Evolutionary conservation across 371 early-diverging fungal species (phyloP).

Genomic region (Sporodiniella umbellata): DNA sequence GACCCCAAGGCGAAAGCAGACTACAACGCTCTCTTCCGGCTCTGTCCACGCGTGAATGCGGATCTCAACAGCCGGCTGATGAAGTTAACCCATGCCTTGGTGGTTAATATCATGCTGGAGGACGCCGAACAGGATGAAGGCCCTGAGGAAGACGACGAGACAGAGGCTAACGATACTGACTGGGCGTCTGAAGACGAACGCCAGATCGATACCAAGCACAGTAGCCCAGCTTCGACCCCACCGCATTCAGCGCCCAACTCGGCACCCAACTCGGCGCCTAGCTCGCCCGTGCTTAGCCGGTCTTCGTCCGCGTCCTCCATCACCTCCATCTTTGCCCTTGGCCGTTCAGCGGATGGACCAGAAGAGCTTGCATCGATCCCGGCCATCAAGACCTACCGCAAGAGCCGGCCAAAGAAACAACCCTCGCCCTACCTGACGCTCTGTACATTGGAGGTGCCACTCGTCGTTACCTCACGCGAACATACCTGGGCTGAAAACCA

Average conservation of each 20-base stretch:
- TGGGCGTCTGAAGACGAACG: conserved; percentile 24
- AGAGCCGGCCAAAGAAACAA: conserved; percentile 1
- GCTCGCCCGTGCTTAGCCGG: conserved; percentile 31
- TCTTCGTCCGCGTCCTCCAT: conserved; percentile 42
- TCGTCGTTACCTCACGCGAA: conserved; percentile 44
- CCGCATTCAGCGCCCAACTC: conserved; percentile 10
- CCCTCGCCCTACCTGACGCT: conserved; percentile 18
- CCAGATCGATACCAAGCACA: conserved; percentile 3
- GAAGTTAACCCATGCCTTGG: conserved; percentile 26
- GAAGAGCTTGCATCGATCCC: conserved; percentile 13
- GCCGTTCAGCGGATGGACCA: conserved; percentile 4
- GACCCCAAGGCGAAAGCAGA: conserved; percentile 22
- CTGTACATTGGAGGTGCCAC: conserved; percentile 40
- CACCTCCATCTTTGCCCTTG: conserved; percentile 48
- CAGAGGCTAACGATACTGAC: conserved; percentile 21
- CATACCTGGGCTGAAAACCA: conserved; percentile 34
- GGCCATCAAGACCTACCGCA: conserved; percentile 14
- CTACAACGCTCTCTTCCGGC: conserved; percentile 28
- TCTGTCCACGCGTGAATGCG: conserved; percentile 30
- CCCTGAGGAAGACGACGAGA: conserved; percentile 21
- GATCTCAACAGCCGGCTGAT: conserved; percentile 25
- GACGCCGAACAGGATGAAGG: conserved; percentile 15
- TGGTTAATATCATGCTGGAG: conserved; percentile 29
- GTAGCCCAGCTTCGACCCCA: conserved; percentile 11
- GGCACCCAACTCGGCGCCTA: conserved; percentile 22